Conservation (phyloP, 2,329 filamentous ascomycete species). For the Aspergillus caelatus region DNA sequence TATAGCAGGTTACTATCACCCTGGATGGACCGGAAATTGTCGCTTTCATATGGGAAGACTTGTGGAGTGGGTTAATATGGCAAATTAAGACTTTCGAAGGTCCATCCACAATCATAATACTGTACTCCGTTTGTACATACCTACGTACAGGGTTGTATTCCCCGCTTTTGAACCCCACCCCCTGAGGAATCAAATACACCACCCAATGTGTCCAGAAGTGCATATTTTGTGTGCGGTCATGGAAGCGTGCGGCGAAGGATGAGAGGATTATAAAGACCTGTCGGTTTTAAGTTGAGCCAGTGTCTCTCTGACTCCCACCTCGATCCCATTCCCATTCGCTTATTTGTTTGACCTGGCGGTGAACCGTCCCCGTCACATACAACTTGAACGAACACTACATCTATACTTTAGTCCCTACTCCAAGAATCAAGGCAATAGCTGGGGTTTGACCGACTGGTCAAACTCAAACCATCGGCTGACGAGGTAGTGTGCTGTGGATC, state of each 20-base stretch:
- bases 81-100: background rate
- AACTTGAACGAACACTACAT: background rate
- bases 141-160: background rate
- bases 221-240: background rate
- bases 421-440: background rate
- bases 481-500: background rate
- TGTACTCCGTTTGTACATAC: background rate
- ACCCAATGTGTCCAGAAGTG: background rate
- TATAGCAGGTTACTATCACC: background rate
- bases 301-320: background rate
- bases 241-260: constrained; percentile 2
- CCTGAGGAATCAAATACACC: background rate
- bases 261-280: background rate
- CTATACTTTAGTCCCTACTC: background rate
- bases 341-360: constrained; percentile 7
- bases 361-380: background rate
- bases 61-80: background rate
- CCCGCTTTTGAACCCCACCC: background rate
- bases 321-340: background rate
- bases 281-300: background rate
- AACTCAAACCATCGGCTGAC: background rate
- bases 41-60: background rate
- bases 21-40: background rate
- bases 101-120: background rate
- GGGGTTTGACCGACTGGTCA: background rate